Evolutionary conservation across 306 rosid genomes (phyloP).

Genomic region (Prunus mongolica): DNA sequence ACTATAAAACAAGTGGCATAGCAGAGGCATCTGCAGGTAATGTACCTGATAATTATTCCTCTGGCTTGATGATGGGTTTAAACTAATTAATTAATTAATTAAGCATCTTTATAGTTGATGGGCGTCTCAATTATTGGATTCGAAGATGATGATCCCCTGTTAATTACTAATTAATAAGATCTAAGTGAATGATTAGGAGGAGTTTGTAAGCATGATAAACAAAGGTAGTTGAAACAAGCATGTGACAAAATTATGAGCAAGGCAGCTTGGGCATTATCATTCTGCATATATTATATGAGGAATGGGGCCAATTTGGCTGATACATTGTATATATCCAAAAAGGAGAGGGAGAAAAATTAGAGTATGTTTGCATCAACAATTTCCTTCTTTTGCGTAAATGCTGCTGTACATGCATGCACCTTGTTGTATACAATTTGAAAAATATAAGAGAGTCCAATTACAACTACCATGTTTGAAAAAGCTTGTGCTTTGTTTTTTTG

Average conservation of each 20-base stretch:
- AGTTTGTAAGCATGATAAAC: constrained; percentile 26
- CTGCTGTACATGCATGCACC: constrained; percentile 21
- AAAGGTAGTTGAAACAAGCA: constrained; percentile 36
- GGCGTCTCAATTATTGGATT: not conserved
- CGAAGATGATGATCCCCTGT: constrained; percentile 5
- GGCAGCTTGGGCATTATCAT: constrained; percentile 2
- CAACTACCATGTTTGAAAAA: not conserved
- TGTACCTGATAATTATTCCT: too few relatives aligned
- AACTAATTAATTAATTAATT: not conserved
- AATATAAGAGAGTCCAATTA: not conserved
- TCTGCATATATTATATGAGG: not conserved
- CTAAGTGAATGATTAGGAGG: constrained; percentile 52
- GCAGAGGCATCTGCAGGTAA: constrained; percentile 5
- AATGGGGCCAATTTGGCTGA: not conserved
- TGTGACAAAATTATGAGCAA: constrained; percentile 34
- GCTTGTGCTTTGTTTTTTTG: not conserved
- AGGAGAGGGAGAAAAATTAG: not conserved
- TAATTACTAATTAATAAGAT: constrained; percentile 21
- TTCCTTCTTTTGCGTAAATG: not conserved
- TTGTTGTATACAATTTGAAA: not conserved
- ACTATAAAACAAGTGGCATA: constrained; percentile 32
- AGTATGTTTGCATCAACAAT: constrained; percentile 2
- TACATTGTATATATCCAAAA: not conserved
- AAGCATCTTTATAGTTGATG: not conserved
- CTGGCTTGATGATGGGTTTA: too few relatives aligned